These are phyloP conservation scores for Sesbania bispinosa DNA, from an alignment of 306 rosid genomes.

Conservation along the genomic window DNA sequence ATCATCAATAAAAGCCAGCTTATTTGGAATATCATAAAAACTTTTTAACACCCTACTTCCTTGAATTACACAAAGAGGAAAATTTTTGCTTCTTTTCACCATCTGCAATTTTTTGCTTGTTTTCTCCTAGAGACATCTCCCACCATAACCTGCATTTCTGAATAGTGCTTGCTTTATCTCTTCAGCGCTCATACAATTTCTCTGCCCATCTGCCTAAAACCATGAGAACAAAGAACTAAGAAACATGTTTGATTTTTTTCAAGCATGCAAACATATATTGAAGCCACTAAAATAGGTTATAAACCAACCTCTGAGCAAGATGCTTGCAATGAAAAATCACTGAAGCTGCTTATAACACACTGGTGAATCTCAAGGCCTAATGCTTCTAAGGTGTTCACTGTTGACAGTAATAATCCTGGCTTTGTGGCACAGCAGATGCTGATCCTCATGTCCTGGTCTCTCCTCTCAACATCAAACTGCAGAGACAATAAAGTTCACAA, in stretches of 20 bases:
- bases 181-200: slow-evolving; percentile 50
- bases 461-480: slow-evolving; percentile 89
- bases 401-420: slow-evolving; percentile 78
- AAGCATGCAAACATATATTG: slow-evolving; percentile 16
- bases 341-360: slow-evolving; percentile 93
- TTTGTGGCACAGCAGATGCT: slow-evolving; percentile 83
- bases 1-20: slow-evolving; percentile 36
- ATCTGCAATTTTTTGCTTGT: slow-evolving; percentile 32
- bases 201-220: slow-evolving; percentile 57
- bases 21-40: slow-evolving; percentile 46
- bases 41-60: slow-evolving; percentile 41
- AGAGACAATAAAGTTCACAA: neutral
- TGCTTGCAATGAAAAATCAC: slow-evolving; percentile 89
- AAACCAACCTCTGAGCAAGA: slow-evolving; percentile 93
- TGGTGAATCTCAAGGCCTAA: slow-evolving; percentile 95
- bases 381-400: slow-evolving; percentile 83
- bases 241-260: slow-evolving; percentile 10
- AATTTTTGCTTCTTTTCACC: slow-evolving; percentile 28
- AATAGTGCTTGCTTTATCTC: slow-evolving; percentile 87
- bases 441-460: slow-evolving; percentile 64
- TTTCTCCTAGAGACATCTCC: slow-evolving; percentile 64
- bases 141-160: slow-evolving; percentile 99
- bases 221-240: slow-evolving; percentile 7
- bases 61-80: slow-evolving; percentile 26
- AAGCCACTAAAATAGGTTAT: neutral